Percentiles rank a stretch among this genome's conserved stretches.
Conservation (phyloP, 116 monocot species). For the Trichopus zeylanicus region DNA sequence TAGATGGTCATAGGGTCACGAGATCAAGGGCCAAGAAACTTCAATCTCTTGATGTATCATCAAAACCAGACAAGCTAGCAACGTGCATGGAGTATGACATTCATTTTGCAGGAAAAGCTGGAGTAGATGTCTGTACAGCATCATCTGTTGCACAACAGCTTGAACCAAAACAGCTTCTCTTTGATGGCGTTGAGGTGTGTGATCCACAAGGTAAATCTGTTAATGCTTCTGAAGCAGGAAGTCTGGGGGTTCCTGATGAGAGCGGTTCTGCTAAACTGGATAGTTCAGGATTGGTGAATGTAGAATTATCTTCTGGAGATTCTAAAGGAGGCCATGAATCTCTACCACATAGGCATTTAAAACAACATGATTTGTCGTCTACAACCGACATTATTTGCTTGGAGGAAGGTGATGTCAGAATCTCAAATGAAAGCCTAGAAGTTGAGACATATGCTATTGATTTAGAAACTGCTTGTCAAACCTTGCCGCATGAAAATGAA, state of each 20-base stretch:
- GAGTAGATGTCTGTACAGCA: neutral
- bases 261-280: neutral
- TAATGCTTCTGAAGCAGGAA: neutral
- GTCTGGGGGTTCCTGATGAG: neutral
- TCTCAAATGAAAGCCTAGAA: neutral
- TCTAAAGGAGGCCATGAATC: neutral
- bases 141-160: neutral
- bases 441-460: neutral
- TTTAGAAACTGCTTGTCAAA: neutral
- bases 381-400: neutral
- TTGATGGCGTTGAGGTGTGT: constrained; percentile 12
- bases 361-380: neutral
- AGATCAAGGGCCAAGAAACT: constrained; percentile 6
- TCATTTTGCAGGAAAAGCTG: neutral
- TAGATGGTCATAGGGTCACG: constrained; percentile 6
- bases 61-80: neutral
- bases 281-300: neutral
- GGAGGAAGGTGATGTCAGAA: neutral
- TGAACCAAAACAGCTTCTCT: constrained; percentile 18
- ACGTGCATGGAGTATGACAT: constrained; percentile 1
- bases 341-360: neutral
- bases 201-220: neutral
- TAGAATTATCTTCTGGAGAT: neutral
- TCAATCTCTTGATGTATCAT: constrained; percentile 9
- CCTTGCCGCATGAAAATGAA: neutral